Conservation (phyloP, 73 alveolate genomes). For the Paramecium tetraurelia region DNA sequence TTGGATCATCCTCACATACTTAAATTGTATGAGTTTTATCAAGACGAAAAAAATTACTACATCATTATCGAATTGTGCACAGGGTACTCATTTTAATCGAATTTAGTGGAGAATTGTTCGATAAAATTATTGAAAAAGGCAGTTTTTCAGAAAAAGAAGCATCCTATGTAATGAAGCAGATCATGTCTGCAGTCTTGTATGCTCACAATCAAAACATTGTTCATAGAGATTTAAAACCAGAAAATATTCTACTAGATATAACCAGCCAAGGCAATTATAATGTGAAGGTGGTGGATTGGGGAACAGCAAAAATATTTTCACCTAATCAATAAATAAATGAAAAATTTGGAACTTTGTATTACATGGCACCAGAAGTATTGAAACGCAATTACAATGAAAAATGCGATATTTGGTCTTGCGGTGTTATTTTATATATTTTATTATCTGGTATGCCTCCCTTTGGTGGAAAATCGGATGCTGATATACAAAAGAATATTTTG, state of each 20-base stretch:
- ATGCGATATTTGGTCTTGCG: constrained; percentile 67
- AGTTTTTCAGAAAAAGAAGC: constrained; percentile 58
- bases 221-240: constrained; percentile 58
- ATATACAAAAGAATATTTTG: constrained; percentile 36
- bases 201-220: constrained; percentile 11
- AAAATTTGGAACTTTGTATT: constrained; percentile 57
- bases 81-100: constrained; percentile 29
- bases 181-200: constrained; percentile 6
- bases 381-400: constrained; percentile 52
- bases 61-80: constrained; percentile 66
- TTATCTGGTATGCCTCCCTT: constrained; percentile 68
- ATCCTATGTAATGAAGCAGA: not conserved
- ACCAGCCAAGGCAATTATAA: constrained; percentile 56
- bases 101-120: constrained; percentile 89
- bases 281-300: constrained; percentile 64
- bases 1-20: constrained; percentile 72
- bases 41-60: constrained; percentile 61
- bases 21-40: constrained; percentile 59
- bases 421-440: constrained; percentile 57
- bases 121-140: constrained; percentile 86
- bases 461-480: constrained; percentile 57
- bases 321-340: constrained; percentile 43
- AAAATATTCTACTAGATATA: constrained; percentile 52
- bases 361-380: constrained; percentile 64
- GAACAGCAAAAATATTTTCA: constrained; percentile 57